Conservation (phyloP, 2,329 filamentous ascomycete species). For the Fusarium luffae region DNA sequence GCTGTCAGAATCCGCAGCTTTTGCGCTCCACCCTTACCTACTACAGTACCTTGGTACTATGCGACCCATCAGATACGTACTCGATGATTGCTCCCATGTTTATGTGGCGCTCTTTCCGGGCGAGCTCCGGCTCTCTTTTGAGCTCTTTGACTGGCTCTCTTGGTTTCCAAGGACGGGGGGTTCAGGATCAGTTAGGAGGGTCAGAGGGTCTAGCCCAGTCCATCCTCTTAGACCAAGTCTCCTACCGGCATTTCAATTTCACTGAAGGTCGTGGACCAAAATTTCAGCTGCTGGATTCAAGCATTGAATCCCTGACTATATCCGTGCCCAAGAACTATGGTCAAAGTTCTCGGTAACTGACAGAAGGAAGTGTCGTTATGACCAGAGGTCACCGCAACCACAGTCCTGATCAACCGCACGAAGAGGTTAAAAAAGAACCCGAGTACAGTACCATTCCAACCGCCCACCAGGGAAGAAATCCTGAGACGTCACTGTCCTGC, state of each 20-base stretch:
- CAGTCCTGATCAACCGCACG: too few relatives aligned
- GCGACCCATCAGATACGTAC: conserved; percentile 8
- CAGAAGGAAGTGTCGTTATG: background rate
- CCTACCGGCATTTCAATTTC: background rate
- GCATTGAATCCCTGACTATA: background rate
- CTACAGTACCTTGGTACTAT: background rate
- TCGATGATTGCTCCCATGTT: background rate
- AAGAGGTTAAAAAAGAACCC: background rate
- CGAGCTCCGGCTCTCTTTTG: conserved; percentile 24
- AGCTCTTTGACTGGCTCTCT: conserved; percentile 23
- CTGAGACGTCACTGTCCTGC: conserved; percentile 1
- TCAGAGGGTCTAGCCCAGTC: conserved; percentile 40
- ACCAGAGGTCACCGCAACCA: background rate
- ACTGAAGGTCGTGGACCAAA: background rate
- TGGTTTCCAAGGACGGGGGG: conserved; percentile 12
- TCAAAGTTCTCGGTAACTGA: background rate
- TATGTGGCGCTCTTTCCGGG: conserved; percentile 30
- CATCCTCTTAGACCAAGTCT: conserved; percentile 19
- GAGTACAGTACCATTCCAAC: background rate
- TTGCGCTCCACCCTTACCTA: background rate
- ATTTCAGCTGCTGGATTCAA: background rate
- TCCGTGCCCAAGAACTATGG: background rate
- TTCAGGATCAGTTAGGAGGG: conserved; percentile 37
- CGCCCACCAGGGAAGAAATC: background rate
- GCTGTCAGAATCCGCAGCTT: background rate